A percentile compares a stretch with the other conserved stretches of the same genome.
These are phyloP conservation scores for Sisymbrium altissimum DNA, from an alignment of 345 rosid species.

Conservation along the genomic window DNA sequence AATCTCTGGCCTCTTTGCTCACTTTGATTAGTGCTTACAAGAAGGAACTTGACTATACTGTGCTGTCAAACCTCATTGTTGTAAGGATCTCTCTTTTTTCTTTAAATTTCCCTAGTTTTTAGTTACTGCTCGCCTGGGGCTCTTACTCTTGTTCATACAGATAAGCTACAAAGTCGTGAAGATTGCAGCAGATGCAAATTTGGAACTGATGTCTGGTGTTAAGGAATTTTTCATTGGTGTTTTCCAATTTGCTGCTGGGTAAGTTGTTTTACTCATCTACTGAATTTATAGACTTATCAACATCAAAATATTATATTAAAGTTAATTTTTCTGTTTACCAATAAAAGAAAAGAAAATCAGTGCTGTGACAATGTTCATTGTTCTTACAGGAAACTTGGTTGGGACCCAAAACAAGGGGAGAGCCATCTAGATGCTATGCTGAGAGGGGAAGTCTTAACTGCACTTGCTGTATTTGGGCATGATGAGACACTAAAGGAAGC, in stretches of 20 bases:
- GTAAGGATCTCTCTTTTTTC: slow-evolving; percentile 44
- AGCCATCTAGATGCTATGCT: slow-evolving; percentile 88
- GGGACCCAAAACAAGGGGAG: slow-evolving; percentile 89
- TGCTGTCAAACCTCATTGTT: slow-evolving; percentile 70
- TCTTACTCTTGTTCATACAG: slow-evolving; percentile 41
- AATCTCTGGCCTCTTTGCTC: slow-evolving; percentile 72
- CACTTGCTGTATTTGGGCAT: slow-evolving; percentile 71
- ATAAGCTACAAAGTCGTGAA: slow-evolving; percentile 65
- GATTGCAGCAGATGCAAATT: slow-evolving; percentile 75
- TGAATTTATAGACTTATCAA: not conserved
- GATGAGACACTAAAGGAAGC: slow-evolving; percentile 69
- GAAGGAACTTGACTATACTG: slow-evolving; percentile 78
- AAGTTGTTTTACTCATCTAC: slow-evolving; percentile 36
- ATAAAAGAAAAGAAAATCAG: not conserved
- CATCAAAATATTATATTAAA: not conserved
- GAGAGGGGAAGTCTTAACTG: slow-evolving; percentile 89
- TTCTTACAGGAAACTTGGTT: slow-evolving; percentile 70
- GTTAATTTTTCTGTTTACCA: not conserved
- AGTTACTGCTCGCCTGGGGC: slow-evolving; percentile 14
- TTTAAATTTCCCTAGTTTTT: slow-evolving; percentile 2
- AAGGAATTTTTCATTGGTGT: slow-evolving; percentile 59
- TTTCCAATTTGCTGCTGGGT: slow-evolving; percentile 70
- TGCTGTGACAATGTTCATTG: slow-evolving; percentile 1
- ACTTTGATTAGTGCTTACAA: slow-evolving; percentile 71
- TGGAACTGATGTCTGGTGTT: slow-evolving; percentile 48